Evolutionary conservation across 768 basidiomycete species (phyloP).

Genomic region (Suillus lakei): DNA sequence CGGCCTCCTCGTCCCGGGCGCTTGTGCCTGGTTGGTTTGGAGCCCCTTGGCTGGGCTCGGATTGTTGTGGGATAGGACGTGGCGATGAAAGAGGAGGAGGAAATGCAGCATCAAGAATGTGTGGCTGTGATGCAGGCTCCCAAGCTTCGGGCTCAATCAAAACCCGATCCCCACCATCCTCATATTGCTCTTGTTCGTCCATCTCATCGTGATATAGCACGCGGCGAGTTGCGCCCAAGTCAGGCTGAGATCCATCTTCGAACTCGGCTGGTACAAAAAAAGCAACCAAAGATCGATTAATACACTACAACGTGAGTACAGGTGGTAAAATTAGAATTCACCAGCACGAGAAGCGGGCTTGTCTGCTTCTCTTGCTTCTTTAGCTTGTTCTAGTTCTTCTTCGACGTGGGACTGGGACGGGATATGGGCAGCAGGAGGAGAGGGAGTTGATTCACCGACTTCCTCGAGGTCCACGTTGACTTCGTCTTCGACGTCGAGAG

Average conservation of each 20-base stretch:
- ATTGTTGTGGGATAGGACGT: background rate
- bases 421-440: conserved; percentile 16
- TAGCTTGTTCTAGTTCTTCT: conserved; percentile 21
- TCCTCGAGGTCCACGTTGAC: conserved; percentile 31
- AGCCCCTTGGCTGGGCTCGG: background rate
- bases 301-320: conserved; percentile 19
- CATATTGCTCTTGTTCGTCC: background rate
- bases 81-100: background rate
- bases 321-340: conserved; percentile 45
- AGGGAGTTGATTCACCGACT: conserved; percentile 21
- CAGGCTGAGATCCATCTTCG: conserved; percentile 10
- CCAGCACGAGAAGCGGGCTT: conserved; percentile 35
- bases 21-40: conserved; percentile 1
- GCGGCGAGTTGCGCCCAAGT: conserved; percentile 2
- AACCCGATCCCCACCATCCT: background rate
- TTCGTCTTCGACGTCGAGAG: conserved; percentile 25
- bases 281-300: conserved; percentile 29
- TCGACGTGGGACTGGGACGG: conserved; percentile 18
- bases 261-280: conserved; percentile 10
- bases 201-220: conserved; percentile 4
- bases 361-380: conserved; percentile 20
- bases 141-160: background rate
- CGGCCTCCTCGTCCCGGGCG: background rate
- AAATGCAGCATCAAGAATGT: too few species aligned
- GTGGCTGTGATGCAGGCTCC: background rate